A percentile compares a stretch with the other conserved stretches of the same genome.
Evolutionary conservation across 1,139 yeast species (phyloP).

Genomic region (Zhuliangozyma blackwelliae): DNA sequence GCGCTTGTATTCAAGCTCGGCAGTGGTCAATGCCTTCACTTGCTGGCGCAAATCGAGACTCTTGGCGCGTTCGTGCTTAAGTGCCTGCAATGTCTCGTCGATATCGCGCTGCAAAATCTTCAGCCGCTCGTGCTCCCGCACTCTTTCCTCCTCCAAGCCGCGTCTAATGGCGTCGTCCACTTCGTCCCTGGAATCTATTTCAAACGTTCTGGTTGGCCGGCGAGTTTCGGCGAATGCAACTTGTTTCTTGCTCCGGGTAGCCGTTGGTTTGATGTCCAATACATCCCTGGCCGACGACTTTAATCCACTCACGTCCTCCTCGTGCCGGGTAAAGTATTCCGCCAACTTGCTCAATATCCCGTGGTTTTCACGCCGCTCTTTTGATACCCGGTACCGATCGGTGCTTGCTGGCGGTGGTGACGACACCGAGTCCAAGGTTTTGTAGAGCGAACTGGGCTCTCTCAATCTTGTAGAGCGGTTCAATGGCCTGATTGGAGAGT

Average conservation of each 20-base stretch:
- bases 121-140: constrained; percentile 1
- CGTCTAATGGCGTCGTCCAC: constrained; percentile 10
- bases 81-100: background rate
- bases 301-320: constrained; percentile 9
- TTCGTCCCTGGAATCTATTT: constrained; percentile 7
- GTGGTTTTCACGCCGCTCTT: constrained; percentile 2
- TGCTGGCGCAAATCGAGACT: no score
- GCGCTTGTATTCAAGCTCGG: background rate
- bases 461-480: background rate
- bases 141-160: constrained; percentile 3
- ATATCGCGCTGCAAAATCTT: constrained; percentile 2
- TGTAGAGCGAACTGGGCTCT: constrained; percentile 7
- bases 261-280: constrained; percentile 8
- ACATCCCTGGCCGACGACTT: constrained; percentile 13
- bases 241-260: constrained; percentile 4
- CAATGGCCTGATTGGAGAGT: constrained; percentile 11
- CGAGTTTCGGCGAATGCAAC: constrained; percentile 2
- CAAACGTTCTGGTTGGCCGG: background rate
- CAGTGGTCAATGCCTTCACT: background rate
- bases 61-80: background rate
- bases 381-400: constrained; percentile 7
- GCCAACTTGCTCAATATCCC: constrained; percentile 15
- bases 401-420: background rate
- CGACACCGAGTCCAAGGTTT: no score
- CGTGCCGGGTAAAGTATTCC: constrained; percentile 9